A percentile compares a stretch with the other conserved stretches of the same genome.
Evolutionary conservation across 192 early-diverging fungal species (phyloP).

Genomic region (Entomortierella lignicola): DNA sequence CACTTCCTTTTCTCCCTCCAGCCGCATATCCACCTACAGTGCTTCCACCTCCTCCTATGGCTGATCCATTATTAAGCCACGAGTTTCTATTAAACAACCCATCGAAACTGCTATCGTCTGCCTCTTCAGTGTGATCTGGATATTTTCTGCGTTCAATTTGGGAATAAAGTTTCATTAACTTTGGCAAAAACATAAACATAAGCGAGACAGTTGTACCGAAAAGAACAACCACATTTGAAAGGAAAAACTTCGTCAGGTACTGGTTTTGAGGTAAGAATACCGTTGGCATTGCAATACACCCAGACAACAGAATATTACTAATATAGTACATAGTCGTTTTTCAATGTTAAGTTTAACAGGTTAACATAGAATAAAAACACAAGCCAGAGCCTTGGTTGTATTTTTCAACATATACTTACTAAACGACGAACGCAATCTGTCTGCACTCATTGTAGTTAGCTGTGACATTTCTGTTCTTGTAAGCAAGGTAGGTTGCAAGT

Average conservation of each 20-base stretch:
- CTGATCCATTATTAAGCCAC: constrained; percentile 10
- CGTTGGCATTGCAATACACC: constrained; percentile 56
- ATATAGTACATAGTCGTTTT: neutral
- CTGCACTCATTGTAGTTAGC: constrained; percentile 63
- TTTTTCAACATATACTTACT: constrained; percentile 52
- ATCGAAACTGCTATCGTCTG: constrained; percentile 19
- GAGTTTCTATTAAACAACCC: constrained; percentile 27
- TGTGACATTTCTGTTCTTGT: constrained; percentile 61
- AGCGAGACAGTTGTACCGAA: constrained; percentile 62
- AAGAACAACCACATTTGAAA: constrained; percentile 54
- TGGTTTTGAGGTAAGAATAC: constrained; percentile 52
- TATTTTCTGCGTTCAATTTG: constrained; percentile 20
- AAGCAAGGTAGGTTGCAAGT: constrained; percentile 60
- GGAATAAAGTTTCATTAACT: constrained; percentile 55
- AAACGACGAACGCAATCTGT: constrained; percentile 65
- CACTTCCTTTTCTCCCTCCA: constrained; percentile 23
- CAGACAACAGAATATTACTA: constrained; percentile 63
- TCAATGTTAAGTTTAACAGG: neutral
- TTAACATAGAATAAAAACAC: too few species aligned
- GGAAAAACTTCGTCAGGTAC: constrained; percentile 58
- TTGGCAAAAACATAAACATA: constrained; percentile 60
- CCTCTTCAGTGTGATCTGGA: neutral
- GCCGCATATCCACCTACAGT: constrained; percentile 13
- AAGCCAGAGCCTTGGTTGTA: neutral
- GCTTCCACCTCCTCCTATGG: constrained; percentile 24